phyloP scores from a whole-genome alignment of 2,329 filamentous ascomycete species.

The Nectriaceae sp. region DNA sequence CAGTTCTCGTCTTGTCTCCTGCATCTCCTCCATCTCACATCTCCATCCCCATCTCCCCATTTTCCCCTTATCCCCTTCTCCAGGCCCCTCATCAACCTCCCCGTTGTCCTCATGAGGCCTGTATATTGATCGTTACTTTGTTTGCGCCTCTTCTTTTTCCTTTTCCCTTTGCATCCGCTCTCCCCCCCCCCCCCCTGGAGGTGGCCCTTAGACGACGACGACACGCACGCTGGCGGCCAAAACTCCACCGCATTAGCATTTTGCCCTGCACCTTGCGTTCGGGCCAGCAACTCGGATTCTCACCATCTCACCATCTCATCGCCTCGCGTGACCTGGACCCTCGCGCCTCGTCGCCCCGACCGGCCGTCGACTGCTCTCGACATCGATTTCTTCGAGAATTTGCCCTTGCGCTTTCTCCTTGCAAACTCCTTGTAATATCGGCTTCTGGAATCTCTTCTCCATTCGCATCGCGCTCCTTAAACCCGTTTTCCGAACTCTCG shows the following conservation, averaged over 20 bases:
- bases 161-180: conserved; percentile 3
- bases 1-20: neutral
- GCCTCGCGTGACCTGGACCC: neutral
- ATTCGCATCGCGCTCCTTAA: conserved; percentile 31
- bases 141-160: conserved; percentile 29
- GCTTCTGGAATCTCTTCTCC: conserved; percentile 30
- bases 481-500: conserved; percentile 23
- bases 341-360: conserved; percentile 4
- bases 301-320: neutral
- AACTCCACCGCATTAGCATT: neutral
- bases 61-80: conserved; percentile 29
- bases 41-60: conserved; percentile 25
- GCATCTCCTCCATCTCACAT: conserved; percentile 18
- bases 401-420: conserved; percentile 16
- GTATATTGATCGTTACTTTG: conserved; percentile 39
- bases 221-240: neutral
- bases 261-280: neutral
- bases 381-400: conserved; percentile 7
- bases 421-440: conserved; percentile 37
- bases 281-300: neutral
- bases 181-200: neutral
- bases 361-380: conserved; percentile 22
- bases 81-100: conserved; percentile 20
- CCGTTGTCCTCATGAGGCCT: conserved; percentile 35
- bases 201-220: conserved; percentile 20